Conservation (phyloP, 129 eudicot genomes). For the Lactuca saligna region DNA sequence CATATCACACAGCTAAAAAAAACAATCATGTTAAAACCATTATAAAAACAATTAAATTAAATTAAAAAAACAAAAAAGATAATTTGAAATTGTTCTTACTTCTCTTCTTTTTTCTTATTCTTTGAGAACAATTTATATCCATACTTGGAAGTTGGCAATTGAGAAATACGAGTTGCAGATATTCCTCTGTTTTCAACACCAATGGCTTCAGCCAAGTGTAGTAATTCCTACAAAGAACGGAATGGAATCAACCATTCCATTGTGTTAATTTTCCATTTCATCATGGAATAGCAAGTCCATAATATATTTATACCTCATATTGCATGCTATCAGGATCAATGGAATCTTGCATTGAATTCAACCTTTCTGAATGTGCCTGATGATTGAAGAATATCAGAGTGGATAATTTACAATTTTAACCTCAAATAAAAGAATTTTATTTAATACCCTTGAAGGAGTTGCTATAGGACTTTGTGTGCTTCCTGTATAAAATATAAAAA, state of each 20-base stretch:
- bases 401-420: not conserved
- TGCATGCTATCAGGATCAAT: slow-evolving; percentile 81
- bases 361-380: slow-evolving; percentile 39
- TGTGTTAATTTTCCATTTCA: no score
- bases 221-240: slow-evolving; percentile 45
- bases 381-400: not conserved
- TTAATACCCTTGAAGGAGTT: slow-evolving; percentile 50
- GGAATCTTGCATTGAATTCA: slow-evolving; percentile 44
- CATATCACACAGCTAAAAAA: slow-evolving; percentile 73
- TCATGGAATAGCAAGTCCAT: not conserved
- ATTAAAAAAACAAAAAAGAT: not conserved
- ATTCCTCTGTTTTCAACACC: slow-evolving; percentile 74
- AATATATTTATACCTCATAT: slow-evolving; percentile 65
- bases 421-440: not conserved
- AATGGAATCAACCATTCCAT: no score
- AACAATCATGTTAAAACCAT: slow-evolving; percentile 17
- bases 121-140: slow-evolving; percentile 59
- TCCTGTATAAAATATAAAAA: slow-evolving; percentile 35
- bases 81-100: slow-evolving; percentile 42
- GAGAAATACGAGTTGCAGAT: slow-evolving; percentile 46
- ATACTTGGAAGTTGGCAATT: slow-evolving; percentile 65
- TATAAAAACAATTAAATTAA: not conserved
- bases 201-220: slow-evolving; percentile 59
- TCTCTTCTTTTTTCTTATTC: slow-evolving; percentile 53
- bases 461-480: slow-evolving; percentile 36